phyloP scores from a whole-genome alignment of 2,329 filamentous ascomycete species.

The Xylariales sp. region DNA sequence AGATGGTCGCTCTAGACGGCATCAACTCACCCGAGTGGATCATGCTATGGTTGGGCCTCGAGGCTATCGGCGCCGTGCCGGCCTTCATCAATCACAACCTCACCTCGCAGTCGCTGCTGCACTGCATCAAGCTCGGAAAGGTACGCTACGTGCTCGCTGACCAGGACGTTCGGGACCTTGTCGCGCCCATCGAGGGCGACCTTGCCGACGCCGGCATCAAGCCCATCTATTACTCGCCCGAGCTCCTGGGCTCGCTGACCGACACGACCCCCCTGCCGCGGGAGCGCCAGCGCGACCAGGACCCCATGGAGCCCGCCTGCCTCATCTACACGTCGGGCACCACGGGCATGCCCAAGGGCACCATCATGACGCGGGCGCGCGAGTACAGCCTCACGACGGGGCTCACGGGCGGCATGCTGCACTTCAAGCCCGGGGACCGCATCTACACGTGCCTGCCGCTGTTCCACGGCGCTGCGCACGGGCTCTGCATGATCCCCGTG shows the following conservation, averaged over 20 bases:
- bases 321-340: constrained; percentile 74
- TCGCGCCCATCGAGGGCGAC: constrained; percentile 53
- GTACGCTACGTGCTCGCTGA: constrained; percentile 56
- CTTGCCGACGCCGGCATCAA: constrained; percentile 49
- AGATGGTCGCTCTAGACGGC: constrained; percentile 62
- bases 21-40: constrained; percentile 64
- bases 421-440: constrained; percentile 38
- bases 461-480: constrained; percentile 71
- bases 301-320: constrained; percentile 46
- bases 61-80: constrained; percentile 60
- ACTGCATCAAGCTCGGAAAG: constrained; percentile 56
- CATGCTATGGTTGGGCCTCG: constrained; percentile 59
- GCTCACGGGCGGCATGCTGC: constrained; percentile 10
- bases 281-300: constrained; percentile 45
- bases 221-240: constrained; percentile 46
- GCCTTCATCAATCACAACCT: constrained; percentile 70
- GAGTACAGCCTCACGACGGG: constrained; percentile 12
- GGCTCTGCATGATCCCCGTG: constrained; percentile 48
- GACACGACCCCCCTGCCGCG: constrained; percentile 47
- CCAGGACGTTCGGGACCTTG: constrained; percentile 44
- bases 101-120: constrained; percentile 56
- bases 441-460: constrained; percentile 74
- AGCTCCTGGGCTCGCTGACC: constrained; percentile 35
- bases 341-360: constrained; percentile 71
- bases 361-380: constrained; percentile 48